Conservation (phyloP, 768 basidiomycete genomes). For the Cystobasidium onofrii region DNA sequence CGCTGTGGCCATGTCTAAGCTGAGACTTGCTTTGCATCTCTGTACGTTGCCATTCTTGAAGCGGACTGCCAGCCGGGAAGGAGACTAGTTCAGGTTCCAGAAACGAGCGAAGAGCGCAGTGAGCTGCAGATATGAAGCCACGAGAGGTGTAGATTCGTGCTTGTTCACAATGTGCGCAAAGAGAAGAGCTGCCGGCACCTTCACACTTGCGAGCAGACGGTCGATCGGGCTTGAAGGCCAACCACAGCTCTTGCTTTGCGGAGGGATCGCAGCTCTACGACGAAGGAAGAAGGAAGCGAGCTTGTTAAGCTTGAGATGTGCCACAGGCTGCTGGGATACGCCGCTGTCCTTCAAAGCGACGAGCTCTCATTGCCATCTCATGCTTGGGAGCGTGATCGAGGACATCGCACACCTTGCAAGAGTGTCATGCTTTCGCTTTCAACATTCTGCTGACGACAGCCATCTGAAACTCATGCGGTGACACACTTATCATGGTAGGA, state of each 20-base stretch:
- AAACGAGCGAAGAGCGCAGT: background rate
- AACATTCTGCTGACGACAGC: too few species aligned
- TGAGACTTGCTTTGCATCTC: constrained; percentile 26
- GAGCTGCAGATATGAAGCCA: too few species aligned
- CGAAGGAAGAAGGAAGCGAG: too few species aligned
- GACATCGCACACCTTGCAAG: background rate
- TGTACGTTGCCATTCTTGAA: constrained; percentile 22
- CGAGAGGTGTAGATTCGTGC: too few species aligned
- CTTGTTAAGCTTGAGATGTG: too few species aligned
- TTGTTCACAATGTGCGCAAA: background rate
- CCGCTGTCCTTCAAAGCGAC: too few species aligned
- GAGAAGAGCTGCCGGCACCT: too few species aligned
- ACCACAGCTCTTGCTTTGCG: background rate
- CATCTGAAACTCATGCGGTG: constrained; percentile 1
- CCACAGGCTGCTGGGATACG: too few species aligned
- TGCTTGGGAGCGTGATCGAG: background rate
- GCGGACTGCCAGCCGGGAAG: background rate
- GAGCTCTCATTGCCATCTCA: too few species aligned
- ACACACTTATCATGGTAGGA: background rate
- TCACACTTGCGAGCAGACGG: background rate
- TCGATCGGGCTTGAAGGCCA: background rate
- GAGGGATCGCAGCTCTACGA: too few species aligned
- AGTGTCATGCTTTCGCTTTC: background rate
- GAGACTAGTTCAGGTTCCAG: background rate
- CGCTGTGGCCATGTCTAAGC: background rate